These are phyloP conservation scores for Tritrichomonas musculus DNA, from an alignment of 208 protist genomes.

Conservation along the genomic window DNA sequence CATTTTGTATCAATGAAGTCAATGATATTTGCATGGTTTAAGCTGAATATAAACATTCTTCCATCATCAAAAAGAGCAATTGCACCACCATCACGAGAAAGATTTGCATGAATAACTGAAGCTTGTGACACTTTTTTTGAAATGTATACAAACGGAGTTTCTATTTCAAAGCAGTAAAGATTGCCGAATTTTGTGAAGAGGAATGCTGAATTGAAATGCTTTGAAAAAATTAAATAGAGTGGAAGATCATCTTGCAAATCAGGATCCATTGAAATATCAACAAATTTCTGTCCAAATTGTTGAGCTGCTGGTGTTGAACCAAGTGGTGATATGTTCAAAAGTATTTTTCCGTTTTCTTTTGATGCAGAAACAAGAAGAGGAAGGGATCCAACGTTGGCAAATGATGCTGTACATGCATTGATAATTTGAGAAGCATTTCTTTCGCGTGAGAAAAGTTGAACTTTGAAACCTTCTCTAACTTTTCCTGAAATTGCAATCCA, in stretches of 20 bases:
- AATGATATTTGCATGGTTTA: background rate
- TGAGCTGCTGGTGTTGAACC: background rate
- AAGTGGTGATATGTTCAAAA: background rate
- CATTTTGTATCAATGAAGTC: background rate
- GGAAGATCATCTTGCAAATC: background rate
- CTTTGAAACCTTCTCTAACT: background rate
- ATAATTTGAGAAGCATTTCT: background rate
- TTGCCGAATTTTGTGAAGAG: background rate
- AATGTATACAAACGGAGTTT: background rate
- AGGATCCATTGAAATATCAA: background rate
- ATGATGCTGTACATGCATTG: background rate
- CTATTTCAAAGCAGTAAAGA: background rate
- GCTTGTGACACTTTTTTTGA: background rate
- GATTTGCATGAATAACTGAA: background rate
- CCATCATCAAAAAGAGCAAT: background rate
- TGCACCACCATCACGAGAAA: background rate
- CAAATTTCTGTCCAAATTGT: background rate
- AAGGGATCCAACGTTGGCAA: background rate
- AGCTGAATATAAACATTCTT: background rate
- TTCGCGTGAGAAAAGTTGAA: background rate
- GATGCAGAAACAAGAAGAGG: background rate
- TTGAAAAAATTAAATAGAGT: background rate
- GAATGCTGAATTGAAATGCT: background rate
- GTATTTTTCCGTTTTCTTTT: background rate
- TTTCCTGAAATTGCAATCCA: background rate